Conservation (phyloP, 139 green algal genomes). For the Closterium sp. region DNA sequence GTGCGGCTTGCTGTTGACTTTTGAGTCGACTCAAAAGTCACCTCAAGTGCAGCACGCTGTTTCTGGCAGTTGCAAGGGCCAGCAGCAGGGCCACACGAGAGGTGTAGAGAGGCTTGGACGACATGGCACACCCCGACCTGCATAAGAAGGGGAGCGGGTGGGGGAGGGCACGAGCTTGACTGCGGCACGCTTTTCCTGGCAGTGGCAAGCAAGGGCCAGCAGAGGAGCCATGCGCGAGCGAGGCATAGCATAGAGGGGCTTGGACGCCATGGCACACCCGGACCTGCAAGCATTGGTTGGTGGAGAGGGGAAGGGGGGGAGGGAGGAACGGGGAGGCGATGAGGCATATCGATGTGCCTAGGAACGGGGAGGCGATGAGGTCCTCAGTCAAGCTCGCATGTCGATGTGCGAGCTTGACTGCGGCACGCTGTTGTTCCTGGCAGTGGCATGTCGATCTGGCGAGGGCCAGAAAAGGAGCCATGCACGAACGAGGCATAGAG, state of each 20-base stretch:
- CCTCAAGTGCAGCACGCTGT: neutral
- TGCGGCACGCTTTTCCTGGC: conserved; percentile 1
- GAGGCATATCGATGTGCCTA: too few species aligned
- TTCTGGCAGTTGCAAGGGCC: neutral
- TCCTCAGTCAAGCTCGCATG: too few species aligned
- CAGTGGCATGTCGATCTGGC: too few species aligned
- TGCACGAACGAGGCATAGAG: neutral
- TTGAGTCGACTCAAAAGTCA: too few species aligned
- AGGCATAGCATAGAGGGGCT: conserved; percentile 30
- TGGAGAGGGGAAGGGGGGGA: too few species aligned
- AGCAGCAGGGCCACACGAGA: conserved; percentile 24
- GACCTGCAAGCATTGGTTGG: neutral
- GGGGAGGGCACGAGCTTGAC: neutral
- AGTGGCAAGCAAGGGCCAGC: conserved; percentile 13
- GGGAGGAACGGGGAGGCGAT: too few species aligned
- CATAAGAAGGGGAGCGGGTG: neutral
- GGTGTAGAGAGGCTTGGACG: conserved; percentile 19
- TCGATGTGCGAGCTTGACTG: too few species aligned
- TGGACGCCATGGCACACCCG: conserved; percentile 14
- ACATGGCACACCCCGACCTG: conserved; percentile 14
- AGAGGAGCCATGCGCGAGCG: conserved; percentile 23
- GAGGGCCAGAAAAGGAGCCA: too few species aligned
- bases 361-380: too few species aligned
- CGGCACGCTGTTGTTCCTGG: too few species aligned
- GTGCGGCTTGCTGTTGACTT: conserved; percentile 5